Conservation (phyloP, 2,329 filamentous ascomycete species). For the Fusarium sp. region DNA sequence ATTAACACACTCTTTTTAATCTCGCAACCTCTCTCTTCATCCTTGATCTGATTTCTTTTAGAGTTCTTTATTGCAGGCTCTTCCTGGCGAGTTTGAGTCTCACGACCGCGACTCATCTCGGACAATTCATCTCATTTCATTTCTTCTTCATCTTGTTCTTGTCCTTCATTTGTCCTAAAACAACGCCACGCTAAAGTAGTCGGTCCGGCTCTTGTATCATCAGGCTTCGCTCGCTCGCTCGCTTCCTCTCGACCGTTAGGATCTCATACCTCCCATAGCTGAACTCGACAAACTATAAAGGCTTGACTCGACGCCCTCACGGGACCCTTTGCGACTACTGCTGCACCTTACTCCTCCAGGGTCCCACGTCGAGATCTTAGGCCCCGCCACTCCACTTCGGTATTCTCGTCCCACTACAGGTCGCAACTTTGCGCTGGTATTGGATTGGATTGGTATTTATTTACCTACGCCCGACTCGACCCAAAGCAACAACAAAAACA, state of each 20-base stretch:
- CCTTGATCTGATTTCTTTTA: background rate
- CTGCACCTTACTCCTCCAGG: constrained; percentile 23
- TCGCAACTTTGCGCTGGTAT: constrained; percentile 40
- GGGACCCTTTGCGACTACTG: constrained; percentile 1
- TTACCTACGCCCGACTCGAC: background rate
- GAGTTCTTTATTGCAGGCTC: background rate
- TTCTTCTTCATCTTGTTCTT: background rate
- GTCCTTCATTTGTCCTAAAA: constrained; percentile 8
- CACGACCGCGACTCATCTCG: background rate
- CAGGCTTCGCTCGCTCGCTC: background rate
- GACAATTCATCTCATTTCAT: constrained; percentile 3
- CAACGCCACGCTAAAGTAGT: constrained; percentile 23
- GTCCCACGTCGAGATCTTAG: constrained; percentile 40
- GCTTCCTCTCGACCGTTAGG: constrained; percentile 26
- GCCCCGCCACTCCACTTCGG: constrained; percentile 29
- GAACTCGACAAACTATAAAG: constrained; percentile 17
- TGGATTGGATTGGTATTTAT: constrained; percentile 9
- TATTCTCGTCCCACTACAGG: constrained; percentile 39
- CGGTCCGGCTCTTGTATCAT: constrained; percentile 31
- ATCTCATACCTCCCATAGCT: background rate
- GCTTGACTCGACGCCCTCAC: constrained; percentile 6
- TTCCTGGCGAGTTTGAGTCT: background rate
- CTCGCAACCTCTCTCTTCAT: constrained; percentile 12
- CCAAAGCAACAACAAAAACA: constrained; percentile 33
- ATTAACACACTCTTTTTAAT: constrained; percentile 7